Conservation (phyloP, 129 eudicot genomes). For the Pseudognaphalium luteoalbum region DNA sequence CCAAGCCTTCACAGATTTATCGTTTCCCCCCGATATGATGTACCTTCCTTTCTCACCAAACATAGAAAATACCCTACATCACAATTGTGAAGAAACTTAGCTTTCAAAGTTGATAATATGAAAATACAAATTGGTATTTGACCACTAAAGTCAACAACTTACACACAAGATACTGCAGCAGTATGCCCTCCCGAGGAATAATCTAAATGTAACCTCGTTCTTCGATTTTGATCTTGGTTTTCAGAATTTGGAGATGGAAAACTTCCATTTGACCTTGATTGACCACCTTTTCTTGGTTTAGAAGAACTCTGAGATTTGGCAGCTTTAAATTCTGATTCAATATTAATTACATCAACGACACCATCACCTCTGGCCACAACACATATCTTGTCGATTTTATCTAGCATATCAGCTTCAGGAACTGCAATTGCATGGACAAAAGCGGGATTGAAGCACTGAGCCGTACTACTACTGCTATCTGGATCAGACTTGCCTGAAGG, state of each 20-base stretch:
- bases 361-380: slow-evolving; percentile 97
- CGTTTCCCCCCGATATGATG: slow-evolving; percentile 88
- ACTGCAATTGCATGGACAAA: slow-evolving; percentile 82
- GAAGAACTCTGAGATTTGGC: slow-evolving; percentile 43
- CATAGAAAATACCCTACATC: slow-evolving; percentile 66
- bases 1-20: slow-evolving; percentile 90
- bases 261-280: slow-evolving; percentile 38
- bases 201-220: slow-evolving; percentile 63
- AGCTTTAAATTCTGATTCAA: slow-evolving; percentile 65
- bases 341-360: slow-evolving; percentile 64
- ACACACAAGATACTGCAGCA: slow-evolving; percentile 96
- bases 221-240: slow-evolving; percentile 39
- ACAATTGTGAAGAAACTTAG: not conserved
- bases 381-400: slow-evolving; percentile 70
- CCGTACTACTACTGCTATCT: slow-evolving; percentile 40
- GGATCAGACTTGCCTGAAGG: slow-evolving; percentile 42
- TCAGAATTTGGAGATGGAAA: slow-evolving; percentile 29
- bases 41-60: slow-evolving; percentile 96
- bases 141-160: slow-evolving; percentile 38
- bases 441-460: slow-evolving; percentile 85
- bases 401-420: slow-evolving; percentile 76
- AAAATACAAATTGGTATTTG: not conserved
- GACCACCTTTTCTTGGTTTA: slow-evolving; percentile 39
- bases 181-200: slow-evolving; percentile 86
- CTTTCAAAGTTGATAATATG: slow-evolving; percentile 1